Conservation (phyloP, 495 filamentous ascomycete genomes). For the Penicillium silybi region DNA sequence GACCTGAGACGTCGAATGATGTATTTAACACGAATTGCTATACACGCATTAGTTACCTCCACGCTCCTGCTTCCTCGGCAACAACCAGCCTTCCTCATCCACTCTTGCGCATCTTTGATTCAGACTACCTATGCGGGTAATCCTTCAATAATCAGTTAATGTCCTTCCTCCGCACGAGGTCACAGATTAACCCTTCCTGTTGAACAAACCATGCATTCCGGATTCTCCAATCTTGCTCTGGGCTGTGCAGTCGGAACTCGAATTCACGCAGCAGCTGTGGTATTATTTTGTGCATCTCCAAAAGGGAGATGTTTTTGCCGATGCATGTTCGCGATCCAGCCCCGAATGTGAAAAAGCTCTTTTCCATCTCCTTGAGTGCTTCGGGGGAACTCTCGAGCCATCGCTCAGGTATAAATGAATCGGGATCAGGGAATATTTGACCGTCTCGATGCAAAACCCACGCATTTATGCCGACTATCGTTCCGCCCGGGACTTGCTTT, state of each 20-base stretch:
- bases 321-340: slow-evolving; percentile 61
- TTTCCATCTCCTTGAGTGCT: slow-evolving; percentile 23
- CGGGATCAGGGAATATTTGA: slow-evolving; percentile 19
- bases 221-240: slow-evolving; percentile 21
- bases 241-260: slow-evolving; percentile 40
- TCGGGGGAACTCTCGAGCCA: slow-evolving; percentile 19
- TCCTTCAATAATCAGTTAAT: too few species aligned
- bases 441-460: slow-evolving; percentile 25
- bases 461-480: slow-evolving; percentile 52
- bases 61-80: too few species aligned
- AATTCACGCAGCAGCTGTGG: slow-evolving; percentile 68
- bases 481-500: slow-evolving; percentile 49
- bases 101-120: too few species aligned
- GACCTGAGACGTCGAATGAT: too few species aligned
- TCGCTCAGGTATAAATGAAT: slow-evolving; percentile 26
- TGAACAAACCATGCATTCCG: slow-evolving; percentile 35
- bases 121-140: too few species aligned
- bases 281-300: slow-evolving; percentile 79
- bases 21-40: too few species aligned
- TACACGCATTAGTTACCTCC: too few species aligned
- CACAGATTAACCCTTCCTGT: slow-evolving; percentile 27
- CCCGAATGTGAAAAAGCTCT: slow-evolving; percentile 50
- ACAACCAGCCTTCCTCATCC: too few species aligned
- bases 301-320: slow-evolving; percentile 68
- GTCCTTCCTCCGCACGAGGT: slow-evolving; percentile 8